Evolutionary conservation across 1,284 basidiomycete genomes (phyloP).

Genomic region (Phlebopus sp.): DNA sequence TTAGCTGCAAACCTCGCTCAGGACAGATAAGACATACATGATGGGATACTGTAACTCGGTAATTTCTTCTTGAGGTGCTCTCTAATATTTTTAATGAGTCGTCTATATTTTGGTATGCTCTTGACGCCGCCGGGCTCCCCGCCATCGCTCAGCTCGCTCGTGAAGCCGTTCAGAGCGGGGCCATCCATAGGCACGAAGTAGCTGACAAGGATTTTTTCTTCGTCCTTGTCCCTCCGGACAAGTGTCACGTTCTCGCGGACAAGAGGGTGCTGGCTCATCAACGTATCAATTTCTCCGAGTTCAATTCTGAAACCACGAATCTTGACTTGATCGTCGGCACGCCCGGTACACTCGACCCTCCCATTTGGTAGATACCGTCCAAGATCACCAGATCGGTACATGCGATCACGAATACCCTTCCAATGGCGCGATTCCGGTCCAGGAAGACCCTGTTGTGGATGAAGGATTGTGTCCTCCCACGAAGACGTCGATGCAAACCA

Average conservation of each 20-base stretch:
- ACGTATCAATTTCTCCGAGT: slow-evolving; percentile 97
- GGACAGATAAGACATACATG: slow-evolving; percentile 56
- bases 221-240: slow-evolving; percentile 96
- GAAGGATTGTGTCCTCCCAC: slow-evolving; percentile 69
- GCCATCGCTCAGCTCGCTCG: slow-evolving; percentile 67
- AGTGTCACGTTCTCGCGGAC: slow-evolving; percentile 97
- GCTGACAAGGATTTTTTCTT: slow-evolving; percentile 98
- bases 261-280: slow-evolving; percentile 90
- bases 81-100: slow-evolving; percentile 90
- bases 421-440: slow-evolving; percentile 79
- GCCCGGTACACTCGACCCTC: slow-evolving; percentile 94
- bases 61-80: slow-evolving; percentile 98
- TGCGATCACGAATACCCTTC: slow-evolving; percentile 97
- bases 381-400: slow-evolving; percentile 97
- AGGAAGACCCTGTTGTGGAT: slow-evolving; percentile 53
- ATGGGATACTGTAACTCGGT: slow-evolving; percentile 90
- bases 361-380: slow-evolving; percentile 94
- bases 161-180: slow-evolving; percentile 67
- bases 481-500: slow-evolving; percentile 73
- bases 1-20: slow-evolving; percentile 9
- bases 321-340: slow-evolving; percentile 99
- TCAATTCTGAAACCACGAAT: slow-evolving; percentile 99
- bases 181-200: slow-evolving; percentile 95
- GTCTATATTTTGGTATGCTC: slow-evolving; percentile 80
- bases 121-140: slow-evolving; percentile 61